Evolutionary conservation across 2,329 filamentous ascomycete species (phyloP).

Genomic region (Xylariaceae sp.): DNA sequence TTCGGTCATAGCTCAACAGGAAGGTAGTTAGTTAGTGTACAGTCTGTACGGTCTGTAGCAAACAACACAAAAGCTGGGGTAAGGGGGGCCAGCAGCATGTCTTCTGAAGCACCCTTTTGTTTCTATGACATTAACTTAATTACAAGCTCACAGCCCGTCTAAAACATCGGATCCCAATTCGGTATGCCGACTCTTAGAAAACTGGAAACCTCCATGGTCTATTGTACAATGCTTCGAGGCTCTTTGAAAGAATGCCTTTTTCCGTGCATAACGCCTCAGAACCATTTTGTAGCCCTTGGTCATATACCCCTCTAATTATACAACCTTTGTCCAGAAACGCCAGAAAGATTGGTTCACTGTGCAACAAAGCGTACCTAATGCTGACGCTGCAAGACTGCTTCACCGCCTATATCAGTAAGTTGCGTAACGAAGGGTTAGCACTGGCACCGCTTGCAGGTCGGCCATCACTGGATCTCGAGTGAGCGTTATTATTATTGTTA

Average conservation of each 20-base stretch:
- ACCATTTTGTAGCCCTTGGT: conserved; percentile 19
- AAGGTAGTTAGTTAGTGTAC: too few relatives aligned
- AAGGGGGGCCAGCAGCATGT: too few relatives aligned
- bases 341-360: conserved; percentile 17
- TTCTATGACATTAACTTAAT: conserved; percentile 17
- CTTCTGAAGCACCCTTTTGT: neutral
- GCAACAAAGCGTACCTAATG: conserved; percentile 1
- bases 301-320: conserved; percentile 32
- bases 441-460: conserved; percentile 52
- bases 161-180: conserved; percentile 2
- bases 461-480: conserved; percentile 30
- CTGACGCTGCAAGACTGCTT: conserved; percentile 9
- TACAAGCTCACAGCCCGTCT: conserved; percentile 16
- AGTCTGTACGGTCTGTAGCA: too few relatives aligned
- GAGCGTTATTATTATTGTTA: conserved; percentile 28
- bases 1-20: too few relatives aligned
- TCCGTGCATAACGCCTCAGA: conserved; percentile 15
- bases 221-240: conserved; percentile 22
- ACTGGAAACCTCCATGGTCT: conserved; percentile 6
- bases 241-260: conserved; percentile 2
- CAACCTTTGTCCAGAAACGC: conserved; percentile 25
- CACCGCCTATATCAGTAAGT: conserved; percentile 55
- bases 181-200: conserved; percentile 11
- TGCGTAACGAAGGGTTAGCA: conserved; percentile 69
- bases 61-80: too few relatives aligned